A percentile compares a stretch with the other conserved stretches of the same genome.
phyloP scores from a whole-genome alignment of 1,284 basidiomycete species.

The Ustilago hordei region DNA sequence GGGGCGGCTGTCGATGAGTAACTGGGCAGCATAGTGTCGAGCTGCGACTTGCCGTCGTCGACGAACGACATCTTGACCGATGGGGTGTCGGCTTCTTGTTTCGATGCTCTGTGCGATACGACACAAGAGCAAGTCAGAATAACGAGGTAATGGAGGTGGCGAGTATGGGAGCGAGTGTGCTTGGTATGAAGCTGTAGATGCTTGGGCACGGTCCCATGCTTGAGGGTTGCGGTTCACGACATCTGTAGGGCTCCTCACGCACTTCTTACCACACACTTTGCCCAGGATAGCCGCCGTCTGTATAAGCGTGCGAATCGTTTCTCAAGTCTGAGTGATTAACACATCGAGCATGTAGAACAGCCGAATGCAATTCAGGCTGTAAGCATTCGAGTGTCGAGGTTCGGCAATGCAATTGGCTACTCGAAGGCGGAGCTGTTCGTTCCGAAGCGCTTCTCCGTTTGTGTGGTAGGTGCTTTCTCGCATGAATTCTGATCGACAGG shows the following conservation, averaged over 20 bases:
- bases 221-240: neutral
- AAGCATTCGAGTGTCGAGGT: neutral
- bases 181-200: neutral
- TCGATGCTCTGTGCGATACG: neutral
- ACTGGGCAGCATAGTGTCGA: constrained; percentile 26
- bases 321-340: neutral
- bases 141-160: constrained; percentile 4
- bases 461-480: constrained; percentile 17
- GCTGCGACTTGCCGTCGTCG: constrained; percentile 18
- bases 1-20: constrained; percentile 5
- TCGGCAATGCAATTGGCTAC: constrained; percentile 26
- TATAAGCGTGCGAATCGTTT: neutral
- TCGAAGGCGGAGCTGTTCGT: constrained; percentile 24
- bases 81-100: neutral
- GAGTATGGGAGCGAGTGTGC: neutral
- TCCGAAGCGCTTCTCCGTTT: constrained; percentile 28
- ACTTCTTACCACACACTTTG: neutral
- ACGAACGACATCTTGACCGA: constrained; percentile 17
- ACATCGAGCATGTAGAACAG: neutral
- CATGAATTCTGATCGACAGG: neutral
- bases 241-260: neutral
- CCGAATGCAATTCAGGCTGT: neutral
- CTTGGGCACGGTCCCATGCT: constrained; percentile 1
- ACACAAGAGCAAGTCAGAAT: neutral
- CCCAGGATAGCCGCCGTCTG: neutral